Evolutionary conservation across 306 rosid species (phyloP), one percentile per base, ranked within the genome.

Genomic region (Cucurbita ficifolia): DNA sequence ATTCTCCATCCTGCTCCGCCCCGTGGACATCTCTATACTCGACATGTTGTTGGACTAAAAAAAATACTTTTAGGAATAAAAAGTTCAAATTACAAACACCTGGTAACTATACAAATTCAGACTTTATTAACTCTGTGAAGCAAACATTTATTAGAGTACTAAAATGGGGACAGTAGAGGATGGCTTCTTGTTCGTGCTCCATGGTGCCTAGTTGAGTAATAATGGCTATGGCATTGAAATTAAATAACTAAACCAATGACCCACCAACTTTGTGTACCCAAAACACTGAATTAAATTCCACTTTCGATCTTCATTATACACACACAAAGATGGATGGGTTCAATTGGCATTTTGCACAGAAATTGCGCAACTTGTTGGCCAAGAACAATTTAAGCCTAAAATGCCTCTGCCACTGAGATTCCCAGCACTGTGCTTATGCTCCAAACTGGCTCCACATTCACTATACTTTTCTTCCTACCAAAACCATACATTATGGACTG

Each of bases 371-470:
- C 22, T 48, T 69, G 73, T 69, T 69, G 73, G 72, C 22, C 7
- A 46, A 48, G 55, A 69, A 46, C 33, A 29, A 46, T 69, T 24
- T 56, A 69, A 48, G 42, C 56, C 42, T 48, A 69, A 69, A 43
- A 69, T 46, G 50, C 13, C 18, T 69, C 57, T 69, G 73, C 57
- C 73, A 69, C 22, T 48, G 57, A 69, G 73, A 69, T 69, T 69
- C 73, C 73, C 24, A 69, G 73, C 73, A 69, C 36, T 22, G 36
- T 69, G 73, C 73, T 69, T 13, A 24, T 63, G 73, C 73, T 46
- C 57, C 40, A 6, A 67, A 69, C 22, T 17, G 73, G 72, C 73
- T 69, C 73, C 73, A 69, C 73, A 46, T 69, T 22, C 22, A 48
- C 73, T 46, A 8, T 12, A 69, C 43, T 24, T 69, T 69, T 69